These are phyloP conservation scores for Elongisporangium prolatum DNA, from an alignment of 352 stramenopile species.

Conservation along the genomic window DNA sequence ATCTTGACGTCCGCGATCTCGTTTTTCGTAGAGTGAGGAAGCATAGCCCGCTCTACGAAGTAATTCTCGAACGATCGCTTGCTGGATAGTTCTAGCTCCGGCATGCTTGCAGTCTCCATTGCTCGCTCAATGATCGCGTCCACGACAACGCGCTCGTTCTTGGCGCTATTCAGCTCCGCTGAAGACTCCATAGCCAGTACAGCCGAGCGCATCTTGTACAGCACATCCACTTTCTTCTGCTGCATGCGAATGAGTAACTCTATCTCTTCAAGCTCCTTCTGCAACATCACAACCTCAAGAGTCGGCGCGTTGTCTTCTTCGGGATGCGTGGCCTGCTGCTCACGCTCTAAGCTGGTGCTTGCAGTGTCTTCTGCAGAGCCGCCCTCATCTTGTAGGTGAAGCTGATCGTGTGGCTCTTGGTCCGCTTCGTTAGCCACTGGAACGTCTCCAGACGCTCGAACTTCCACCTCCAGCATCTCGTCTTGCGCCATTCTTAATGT, in stretches of 20 bases:
- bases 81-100: not conserved
- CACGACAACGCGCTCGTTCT: not conserved
- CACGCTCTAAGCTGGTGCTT: not conserved
- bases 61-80: constrained; percentile 25
- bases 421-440: not conserved
- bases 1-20: constrained; percentile 40
- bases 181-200: constrained; percentile 4
- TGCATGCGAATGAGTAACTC: constrained; percentile 40
- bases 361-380: not conserved
- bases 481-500: not conserved
- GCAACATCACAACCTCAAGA: constrained; percentile 11
- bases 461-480: not conserved
- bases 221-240: constrained; percentile 29
- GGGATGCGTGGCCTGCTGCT: not conserved
- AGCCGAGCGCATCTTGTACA: constrained; percentile 18
- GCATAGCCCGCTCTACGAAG: constrained; percentile 29
- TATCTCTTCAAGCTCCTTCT: constrained; percentile 22
- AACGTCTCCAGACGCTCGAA: not conserved
- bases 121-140: constrained; percentile 13
- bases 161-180: constrained; percentile 1
- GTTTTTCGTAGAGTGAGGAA: not conserved
- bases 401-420: not conserved
- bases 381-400: not conserved
- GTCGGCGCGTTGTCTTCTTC: not conserved
- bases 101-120: constrained; percentile 12